Evolutionary conservation across 768 basidiomycete species (phyloP).

Genomic region (Russula sp.): DNA sequence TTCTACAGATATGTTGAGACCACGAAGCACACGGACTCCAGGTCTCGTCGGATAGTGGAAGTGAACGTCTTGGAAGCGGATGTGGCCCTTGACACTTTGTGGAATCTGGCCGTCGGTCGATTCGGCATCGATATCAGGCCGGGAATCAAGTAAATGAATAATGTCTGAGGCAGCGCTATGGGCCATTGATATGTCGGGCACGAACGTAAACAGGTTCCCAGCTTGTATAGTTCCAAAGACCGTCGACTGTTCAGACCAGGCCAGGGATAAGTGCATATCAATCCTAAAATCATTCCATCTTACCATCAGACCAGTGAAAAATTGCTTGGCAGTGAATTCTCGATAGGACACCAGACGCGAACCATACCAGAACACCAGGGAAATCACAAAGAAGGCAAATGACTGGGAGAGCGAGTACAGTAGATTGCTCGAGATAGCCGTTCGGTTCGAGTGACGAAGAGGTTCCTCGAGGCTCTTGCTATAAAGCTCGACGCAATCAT

Average conservation of each 20-base stretch:
- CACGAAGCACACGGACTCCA: slow-evolving; percentile 72
- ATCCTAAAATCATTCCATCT: slow-evolving; percentile 20
- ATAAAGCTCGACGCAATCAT: slow-evolving; percentile 63
- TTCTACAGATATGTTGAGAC: slow-evolving; percentile 57
- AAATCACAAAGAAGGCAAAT: slow-evolving; percentile 70
- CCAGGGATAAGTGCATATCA: background rate
- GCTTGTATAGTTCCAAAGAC: slow-evolving; percentile 80
- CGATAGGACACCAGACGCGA: slow-evolving; percentile 50
- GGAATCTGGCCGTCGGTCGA: slow-evolving; percentile 55
- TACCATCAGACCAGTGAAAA: slow-evolving; percentile 84
- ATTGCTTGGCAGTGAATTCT: slow-evolving; percentile 52
- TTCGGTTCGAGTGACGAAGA: slow-evolving; percentile 53
- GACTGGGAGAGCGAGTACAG: slow-evolving; percentile 72
- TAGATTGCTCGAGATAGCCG: slow-evolving; percentile 53
- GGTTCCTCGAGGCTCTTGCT: slow-evolving; percentile 68
- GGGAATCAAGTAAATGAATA: slow-evolving; percentile 62
- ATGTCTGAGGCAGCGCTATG: slow-evolving; percentile 67
- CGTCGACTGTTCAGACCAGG: slow-evolving; percentile 41
- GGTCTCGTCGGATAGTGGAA: slow-evolving; percentile 88
- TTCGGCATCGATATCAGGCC: slow-evolving; percentile 72
- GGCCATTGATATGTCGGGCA: slow-evolving; percentile 82
- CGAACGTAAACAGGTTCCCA: slow-evolving; percentile 72
- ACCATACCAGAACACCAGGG: slow-evolving; percentile 76
- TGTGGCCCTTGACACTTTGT: slow-evolving; percentile 45
- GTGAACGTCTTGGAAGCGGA: slow-evolving; percentile 67